phyloP scores from a whole-genome alignment of 1,284 basidiomycete genomes.

The Ceratobasidium sp. region DNA sequence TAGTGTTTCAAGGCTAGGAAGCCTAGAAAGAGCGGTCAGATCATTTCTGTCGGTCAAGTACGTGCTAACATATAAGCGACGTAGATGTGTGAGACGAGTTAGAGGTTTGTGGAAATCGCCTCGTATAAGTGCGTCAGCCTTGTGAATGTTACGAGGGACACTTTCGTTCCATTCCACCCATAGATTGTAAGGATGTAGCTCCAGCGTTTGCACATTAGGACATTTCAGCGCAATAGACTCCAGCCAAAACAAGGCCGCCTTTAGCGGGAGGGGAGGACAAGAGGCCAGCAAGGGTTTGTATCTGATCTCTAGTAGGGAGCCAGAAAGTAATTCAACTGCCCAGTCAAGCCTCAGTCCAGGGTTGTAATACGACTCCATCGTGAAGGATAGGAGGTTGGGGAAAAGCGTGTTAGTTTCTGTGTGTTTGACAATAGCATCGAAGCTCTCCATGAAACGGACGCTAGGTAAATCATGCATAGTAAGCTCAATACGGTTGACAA shows the following conservation, averaged over 20 bases:
- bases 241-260: neutral
- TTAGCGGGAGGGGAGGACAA: neutral
- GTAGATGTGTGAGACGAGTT: neutral
- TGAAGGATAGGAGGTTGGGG: no score
- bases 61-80: neutral
- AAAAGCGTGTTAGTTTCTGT: no score
- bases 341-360: neutral
- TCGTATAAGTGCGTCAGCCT: neutral
- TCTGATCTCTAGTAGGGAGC: neutral
- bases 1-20: neutral
- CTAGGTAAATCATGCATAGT: no score
- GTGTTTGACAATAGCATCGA: no score
- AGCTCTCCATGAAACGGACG: no score
- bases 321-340: neutral
- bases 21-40: neutral
- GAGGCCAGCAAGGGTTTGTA: neutral
- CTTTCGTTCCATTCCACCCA: constrained; percentile 5
- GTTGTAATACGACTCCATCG: no score
- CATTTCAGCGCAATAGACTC: neutral
- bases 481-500: no score
- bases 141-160: neutral
- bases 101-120: neutral
- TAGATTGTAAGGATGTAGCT: constrained; percentile 1
- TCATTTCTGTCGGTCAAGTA: neutral
- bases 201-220: neutral